Evolutionary conservation across 2,329 filamentous ascomycete genomes (phyloP), one percentile per base, ranked within the genome.

Genomic region (Penicillium sp.): DNA sequence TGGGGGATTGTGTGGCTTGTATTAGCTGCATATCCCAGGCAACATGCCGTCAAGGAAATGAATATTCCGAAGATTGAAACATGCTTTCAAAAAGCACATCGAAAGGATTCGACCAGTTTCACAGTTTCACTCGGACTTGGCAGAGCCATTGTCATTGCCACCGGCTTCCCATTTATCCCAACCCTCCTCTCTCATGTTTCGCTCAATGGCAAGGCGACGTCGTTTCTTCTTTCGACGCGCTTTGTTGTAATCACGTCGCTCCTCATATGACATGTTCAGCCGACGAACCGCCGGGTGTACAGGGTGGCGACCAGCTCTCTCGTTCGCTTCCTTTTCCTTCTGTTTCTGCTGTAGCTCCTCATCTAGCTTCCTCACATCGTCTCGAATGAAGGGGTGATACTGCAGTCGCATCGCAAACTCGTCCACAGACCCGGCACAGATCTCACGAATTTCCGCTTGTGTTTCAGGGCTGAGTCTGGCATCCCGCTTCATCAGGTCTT

Each of bases 401-500:
- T 63, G 67, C 33, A 76, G 54, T 43, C 59, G 61, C 23, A 66
- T 53, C 19, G 74, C 74, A 58, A 65, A 70, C 41, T 68, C 58
- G 53, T 73, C 68, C 39, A 67, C 61, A 13, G 71, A 70, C 31
- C 61, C 45, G 3, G 60, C 53, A 50, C 74, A 75, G 15, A 66
- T 59, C 34, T 59, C 58, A 1, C 66, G 66, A 33, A 77, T 72
- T 45, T 72, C 59, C 13, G 48, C 36, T 11, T 65, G 65, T 8
- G 65, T 63, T 15, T 63, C 62, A 21, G 61, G 60, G n/a, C 63
- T 65, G 44, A 74, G 57, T 3, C 48, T 45, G 45, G 67, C 68
- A 4, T 67, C 68, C 15, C 71, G 70, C 38, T 68, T 66, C 8
- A 66, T 55, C 54, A 77, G 63, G 52, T 78, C 75, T 41, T 71